Base-by-base conservation (phyloP, 1,139 yeast genomes). In the Yamadazyma blattariae region DNA sequence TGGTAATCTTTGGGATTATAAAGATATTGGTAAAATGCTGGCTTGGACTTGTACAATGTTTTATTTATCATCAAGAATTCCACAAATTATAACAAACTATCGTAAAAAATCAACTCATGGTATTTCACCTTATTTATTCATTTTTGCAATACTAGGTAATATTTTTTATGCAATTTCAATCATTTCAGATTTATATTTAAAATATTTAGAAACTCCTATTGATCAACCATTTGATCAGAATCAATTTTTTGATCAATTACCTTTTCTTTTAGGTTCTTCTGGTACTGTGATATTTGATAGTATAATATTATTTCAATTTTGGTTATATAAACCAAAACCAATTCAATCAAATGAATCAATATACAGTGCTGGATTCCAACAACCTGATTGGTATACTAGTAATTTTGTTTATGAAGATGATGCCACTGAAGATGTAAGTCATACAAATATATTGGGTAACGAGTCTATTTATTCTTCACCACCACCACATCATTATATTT, bases 41-140 rank as follows among this genome's bases (percentile, higher is more conserved):
- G 90, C 96, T 0, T 89, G 96, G 94, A 50, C 71, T 1, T 87
- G 95, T 42, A 83, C 94, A 0, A 46, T 59, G 4, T 74, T 85
- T 38, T 90, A 89, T 53, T 66, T 88, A 26, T 64, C 78, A 6
- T 84, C 96, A 4, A 65, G 97, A 44, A 53, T 85, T 17, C 97
- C 97, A 1, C 97, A 90, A 51, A 67, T 90, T 29, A 52, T 68
- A 48, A 56, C 64, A 31, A 67, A 67, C 44, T 57, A 47, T 39
- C 39, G 34, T 2, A 44, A 47, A 27, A 54, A 57, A 31, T 57
- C 69, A 12, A 66, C 72, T 4, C 43, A 54, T 25, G 74, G 74
- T 0, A 54, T 67, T 5, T 62, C 72, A 3, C 56, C 63, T 2
- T 59, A 48, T 34, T 51, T 67, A 27, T 63, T 67, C 36, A 24